phyloP scores from a whole-genome alignment of 1,284 basidiomycete species.

The Ceratobasidium sp. region DNA sequence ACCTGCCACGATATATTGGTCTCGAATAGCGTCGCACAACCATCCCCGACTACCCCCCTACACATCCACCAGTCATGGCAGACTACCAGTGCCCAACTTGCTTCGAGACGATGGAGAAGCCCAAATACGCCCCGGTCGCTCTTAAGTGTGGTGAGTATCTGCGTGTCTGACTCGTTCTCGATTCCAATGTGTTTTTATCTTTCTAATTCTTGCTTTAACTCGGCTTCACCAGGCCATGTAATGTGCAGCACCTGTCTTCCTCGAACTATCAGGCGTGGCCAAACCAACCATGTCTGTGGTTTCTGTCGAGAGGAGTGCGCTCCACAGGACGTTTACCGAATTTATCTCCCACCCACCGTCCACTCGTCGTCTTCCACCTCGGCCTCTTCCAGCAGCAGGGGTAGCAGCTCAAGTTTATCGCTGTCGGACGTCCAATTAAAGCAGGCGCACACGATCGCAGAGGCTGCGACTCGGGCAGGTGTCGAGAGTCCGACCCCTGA shows the following conservation, averaged over 20 bases:
- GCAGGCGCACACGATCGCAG: constrained; percentile 23
- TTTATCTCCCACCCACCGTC: constrained; percentile 10
- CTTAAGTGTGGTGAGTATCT: constrained; percentile 36
- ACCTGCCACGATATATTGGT: constrained; percentile 21
- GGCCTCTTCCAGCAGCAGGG: not conserved
- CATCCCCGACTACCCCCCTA: constrained; percentile 16
- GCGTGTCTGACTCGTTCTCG: not conserved
- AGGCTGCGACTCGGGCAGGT: constrained; percentile 9
- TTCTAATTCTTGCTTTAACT: not conserved
- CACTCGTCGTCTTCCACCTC: not conserved
- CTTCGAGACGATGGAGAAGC: constrained; percentile 14
- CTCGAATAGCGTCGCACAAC: constrained; percentile 8
- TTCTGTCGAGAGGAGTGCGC: constrained; percentile 33
- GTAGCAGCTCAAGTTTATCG: not conserved
- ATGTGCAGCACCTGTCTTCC: constrained; percentile 33
- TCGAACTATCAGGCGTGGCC: constrained; percentile 12
- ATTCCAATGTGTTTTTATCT: not conserved
- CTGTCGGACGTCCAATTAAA: constrained; percentile 14
- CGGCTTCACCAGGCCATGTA: constrained; percentile 16
- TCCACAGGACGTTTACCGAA: constrained; percentile 16
- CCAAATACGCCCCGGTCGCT: constrained; percentile 27
- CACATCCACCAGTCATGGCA: constrained; percentile 36
- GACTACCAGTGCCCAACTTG: constrained; percentile 39
- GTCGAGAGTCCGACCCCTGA: constrained; percentile 10
- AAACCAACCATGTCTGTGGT: constrained; percentile 26